Evolutionary conservation across 129 eudicot species (phyloP), one percentile per base, ranked within the genome.

Genomic region (Mikania micrantha): DNA sequence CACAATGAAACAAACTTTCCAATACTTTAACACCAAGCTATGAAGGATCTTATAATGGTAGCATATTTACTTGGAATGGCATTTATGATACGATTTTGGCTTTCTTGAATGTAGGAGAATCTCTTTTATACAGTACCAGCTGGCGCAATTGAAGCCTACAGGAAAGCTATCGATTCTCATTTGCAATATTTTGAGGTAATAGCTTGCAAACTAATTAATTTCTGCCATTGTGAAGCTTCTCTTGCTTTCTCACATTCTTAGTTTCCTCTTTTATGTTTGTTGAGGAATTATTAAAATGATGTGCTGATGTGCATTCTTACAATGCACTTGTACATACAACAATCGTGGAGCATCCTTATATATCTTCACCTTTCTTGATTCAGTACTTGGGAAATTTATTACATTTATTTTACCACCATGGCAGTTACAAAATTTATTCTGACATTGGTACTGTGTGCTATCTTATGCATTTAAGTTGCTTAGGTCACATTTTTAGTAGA

Each of bases 141-240:
- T 74, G 96, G 95, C 70, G 85, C 99, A 6, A 77, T 87, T 79
- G 95, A 89, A 73, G 77, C 80, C n/a, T 93, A 93, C 79, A 82
- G 85, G 59, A 84, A 77, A 45, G 85, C 88, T 31, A 77, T 93
- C 25, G 99, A 84, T 82, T 80, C 85, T 38, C 88, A 81, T 78
- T 78, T 82, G 71, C 82, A 69, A 20, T 81, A 77, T 50, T 67
- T 27, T 60, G 86, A 89, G 96, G 99, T 89, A 81, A 60, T 61
- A 65, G 28, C 41, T 72, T 49, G 57, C 5, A 11, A 69, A 35
- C 42, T 1, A 56, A 56, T 54, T 53, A 29, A 5, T 24, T 70
- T 40, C 57, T 17, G 39, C 40, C 56, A 44, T 61, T 35, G 29
- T 60, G 15, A 45, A 48, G 39, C 29, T 63, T 62, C 29, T 28